Conservation (phyloP, 176 grass and related monocot species). For the bread wheat (Triticum aestivum) region IWGSC_CS_RefSeq_v2.1 NC_057814.1:66181857-66182356, state of each 20-base stretch:
- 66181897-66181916: too few relatives aligned
- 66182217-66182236: not conserved
- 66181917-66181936: too few relatives aligned
- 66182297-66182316: not conserved
- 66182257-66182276: not conserved
- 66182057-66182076: not conserved
- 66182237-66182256: not conserved
- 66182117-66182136: not conserved
- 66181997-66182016: too few relatives aligned
- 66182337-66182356: conserved; percentile 6
- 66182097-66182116: not conserved
- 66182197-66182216: not conserved
- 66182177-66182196: not conserved
- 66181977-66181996: too few relatives aligned
- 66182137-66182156: not conserved
- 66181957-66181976: too few relatives aligned
- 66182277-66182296: not conserved
- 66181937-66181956: too few relatives aligned
- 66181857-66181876: too few relatives aligned
- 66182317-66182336: conserved; percentile 39
- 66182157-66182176: not conserved
- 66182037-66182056: not conserved
- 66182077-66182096: too few relatives aligned
- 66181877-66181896: too few relatives aligned
- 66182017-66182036: too few relatives aligned